phyloP scores from a whole-genome alignment of 2,329 filamentous ascomycete genomes.

The Diaporthe batatas region DNA sequence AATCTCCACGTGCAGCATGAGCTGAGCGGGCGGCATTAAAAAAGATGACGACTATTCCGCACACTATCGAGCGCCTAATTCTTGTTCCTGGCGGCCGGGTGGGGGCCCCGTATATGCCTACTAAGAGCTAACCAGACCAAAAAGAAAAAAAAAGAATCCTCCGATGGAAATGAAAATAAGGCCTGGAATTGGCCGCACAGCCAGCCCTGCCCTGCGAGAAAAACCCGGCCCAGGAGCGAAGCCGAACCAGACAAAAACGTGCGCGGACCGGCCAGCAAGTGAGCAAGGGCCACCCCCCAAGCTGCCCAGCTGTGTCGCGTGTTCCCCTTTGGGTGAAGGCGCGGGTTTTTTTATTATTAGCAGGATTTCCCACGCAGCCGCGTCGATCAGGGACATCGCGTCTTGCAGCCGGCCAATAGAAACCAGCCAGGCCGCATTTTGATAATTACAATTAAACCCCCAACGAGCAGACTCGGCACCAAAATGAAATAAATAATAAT shows the following conservation, averaged over 20 bases:
- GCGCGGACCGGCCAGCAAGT: too few species aligned
- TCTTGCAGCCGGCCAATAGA: conserved; percentile 17
- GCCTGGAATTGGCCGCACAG: background rate
- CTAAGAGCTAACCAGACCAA: background rate
- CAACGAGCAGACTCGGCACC: background rate
- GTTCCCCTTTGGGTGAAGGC: background rate
- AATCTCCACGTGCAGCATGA: conserved; percentile 26
- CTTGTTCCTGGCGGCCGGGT: conserved; percentile 6
- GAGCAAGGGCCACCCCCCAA: background rate
- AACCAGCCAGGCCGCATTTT: background rate
- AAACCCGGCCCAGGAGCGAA: background rate
- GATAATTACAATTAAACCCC: background rate
- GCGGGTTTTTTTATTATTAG: conserved; percentile 1
- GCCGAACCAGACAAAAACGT: conserved; percentile 8
- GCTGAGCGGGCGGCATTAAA: background rate
- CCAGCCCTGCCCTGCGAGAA: background rate
- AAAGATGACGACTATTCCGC: conserved; percentile 10
- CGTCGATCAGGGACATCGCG: conserved; percentile 34
- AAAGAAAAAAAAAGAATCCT: background rate
- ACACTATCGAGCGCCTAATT: conserved; percentile 21
- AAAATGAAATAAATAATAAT: background rate
- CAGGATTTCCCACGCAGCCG: conserved; percentile 29
- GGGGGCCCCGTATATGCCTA: background rate
- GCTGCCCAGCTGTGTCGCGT: conserved; percentile 18
- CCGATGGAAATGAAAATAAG: background rate